These are phyloP conservation scores for Hemileccinum hortonii DNA, from an alignment of 1,284 basidiomycete genomes.

Conservation along the genomic window DNA sequence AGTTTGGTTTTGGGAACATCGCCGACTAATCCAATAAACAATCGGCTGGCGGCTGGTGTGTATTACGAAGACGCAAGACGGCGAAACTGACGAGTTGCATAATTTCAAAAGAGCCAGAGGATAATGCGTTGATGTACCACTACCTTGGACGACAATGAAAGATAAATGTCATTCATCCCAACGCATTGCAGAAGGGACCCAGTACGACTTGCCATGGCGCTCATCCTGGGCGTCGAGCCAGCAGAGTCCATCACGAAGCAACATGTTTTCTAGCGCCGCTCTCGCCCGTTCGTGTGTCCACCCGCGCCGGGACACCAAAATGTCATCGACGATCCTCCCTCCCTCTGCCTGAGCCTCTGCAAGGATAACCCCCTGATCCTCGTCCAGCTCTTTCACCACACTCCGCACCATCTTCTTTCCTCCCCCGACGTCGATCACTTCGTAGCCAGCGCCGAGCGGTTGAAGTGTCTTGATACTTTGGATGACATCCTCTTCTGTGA, in stretches of 20 bases:
- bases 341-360: constrained; percentile 69
- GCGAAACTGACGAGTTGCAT: no score
- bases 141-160: background rate
- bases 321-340: constrained; percentile 62
- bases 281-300: constrained; percentile 80
- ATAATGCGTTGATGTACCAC: no score
- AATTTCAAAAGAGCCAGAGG: no score
- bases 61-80: no score
- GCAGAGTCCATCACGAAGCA: constrained; percentile 85
- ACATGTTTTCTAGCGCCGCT: constrained; percentile 85
- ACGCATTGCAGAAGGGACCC: constrained; percentile 79
- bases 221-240: constrained; percentile 92
- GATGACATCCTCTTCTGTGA: constrained; percentile 83
- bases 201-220: constrained; percentile 63
- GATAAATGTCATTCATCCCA: constrained; percentile 58
- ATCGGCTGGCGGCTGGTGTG: no score
- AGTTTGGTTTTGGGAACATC: no score
- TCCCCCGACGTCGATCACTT: constrained; percentile 68
- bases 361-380: constrained; percentile 77
- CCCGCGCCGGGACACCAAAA: constrained; percentile 57
- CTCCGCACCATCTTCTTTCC: constrained; percentile 71
- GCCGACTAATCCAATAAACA: no score
- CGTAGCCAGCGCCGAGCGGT: constrained; percentile 88
- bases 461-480: constrained; percentile 85
- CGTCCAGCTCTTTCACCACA: constrained; percentile 77